Conservation (phyloP, 2,329 filamentous ascomycete species). For the Neonectria punicea region DNA sequence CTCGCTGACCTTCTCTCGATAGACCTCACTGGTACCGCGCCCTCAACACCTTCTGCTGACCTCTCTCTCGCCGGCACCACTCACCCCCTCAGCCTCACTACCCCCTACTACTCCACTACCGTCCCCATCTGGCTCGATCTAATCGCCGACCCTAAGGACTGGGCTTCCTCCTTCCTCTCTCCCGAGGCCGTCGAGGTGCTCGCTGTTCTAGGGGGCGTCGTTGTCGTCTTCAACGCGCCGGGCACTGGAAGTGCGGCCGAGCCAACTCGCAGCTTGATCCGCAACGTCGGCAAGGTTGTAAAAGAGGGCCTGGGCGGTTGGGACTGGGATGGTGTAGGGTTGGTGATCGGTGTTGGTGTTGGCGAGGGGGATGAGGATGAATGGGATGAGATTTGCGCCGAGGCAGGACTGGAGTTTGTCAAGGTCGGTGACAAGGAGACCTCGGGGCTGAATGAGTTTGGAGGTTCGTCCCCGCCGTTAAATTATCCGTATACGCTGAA, state of each 20-base stretch:
- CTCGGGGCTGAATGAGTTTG: conserved; percentile 64
- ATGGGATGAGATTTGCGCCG: conserved; percentile 70
- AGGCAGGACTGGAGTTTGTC: conserved; percentile 71
- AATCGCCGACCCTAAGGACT: conserved; percentile 60
- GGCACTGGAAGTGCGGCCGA: conserved; percentile 23
- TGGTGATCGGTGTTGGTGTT: conserved; percentile 69
- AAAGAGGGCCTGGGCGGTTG: conserved; percentile 68
- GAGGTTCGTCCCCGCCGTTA: conserved; percentile 52
- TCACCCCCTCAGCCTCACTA: conserved; percentile 65
- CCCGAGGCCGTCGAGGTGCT: conserved; percentile 72
- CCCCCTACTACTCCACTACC: conserved; percentile 68
- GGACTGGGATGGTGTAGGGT: conserved; percentile 71
- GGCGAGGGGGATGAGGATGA: conserved; percentile 60
- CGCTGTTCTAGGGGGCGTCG: conserved; percentile 67
- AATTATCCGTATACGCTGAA: background rate
- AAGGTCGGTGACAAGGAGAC: conserved; percentile 56
- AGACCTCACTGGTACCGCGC: conserved; percentile 65
- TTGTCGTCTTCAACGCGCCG: conserved; percentile 53
- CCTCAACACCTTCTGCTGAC: conserved; percentile 47
- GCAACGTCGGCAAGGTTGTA: conserved; percentile 64
- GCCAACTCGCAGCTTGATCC: conserved; percentile 55
- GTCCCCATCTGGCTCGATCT: conserved; percentile 77
- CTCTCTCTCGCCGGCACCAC: conserved; percentile 67
- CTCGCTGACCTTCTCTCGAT: conserved; percentile 15
- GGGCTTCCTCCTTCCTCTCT: conserved; percentile 68